These are phyloP conservation scores for Peniophora sp. DNA, from an alignment of 1,284 basidiomycete genomes.

Conservation along the genomic window DNA sequence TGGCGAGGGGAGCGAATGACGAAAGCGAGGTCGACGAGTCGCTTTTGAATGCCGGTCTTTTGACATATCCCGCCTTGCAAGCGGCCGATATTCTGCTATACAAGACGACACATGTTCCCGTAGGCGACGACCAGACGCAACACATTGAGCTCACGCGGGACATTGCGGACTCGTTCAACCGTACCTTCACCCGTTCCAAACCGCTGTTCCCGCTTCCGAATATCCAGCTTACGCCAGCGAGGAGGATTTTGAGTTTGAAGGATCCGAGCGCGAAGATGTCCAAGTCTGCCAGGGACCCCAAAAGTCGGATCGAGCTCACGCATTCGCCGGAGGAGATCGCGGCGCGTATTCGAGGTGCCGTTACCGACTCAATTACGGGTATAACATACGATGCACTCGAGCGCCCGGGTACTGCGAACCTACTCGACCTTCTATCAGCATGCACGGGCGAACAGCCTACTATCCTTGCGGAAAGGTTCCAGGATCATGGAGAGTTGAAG, in stretches of 20 bases:
- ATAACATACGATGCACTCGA: slow-evolving; percentile 72
- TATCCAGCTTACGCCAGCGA: slow-evolving; percentile 67
- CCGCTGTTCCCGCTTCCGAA: slow-evolving; percentile 68
- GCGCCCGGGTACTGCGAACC: slow-evolving; percentile 81
- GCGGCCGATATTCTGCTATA: slow-evolving; percentile 91
- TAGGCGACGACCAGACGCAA: slow-evolving; percentile 93
- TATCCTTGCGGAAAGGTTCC: slow-evolving; percentile 44
- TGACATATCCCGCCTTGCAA: slow-evolving; percentile 91
- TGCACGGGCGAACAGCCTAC: slow-evolving; percentile 47
- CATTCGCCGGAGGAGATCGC: slow-evolving; percentile 60
- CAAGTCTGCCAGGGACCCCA: slow-evolving; percentile 76
- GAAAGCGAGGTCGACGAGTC: slow-evolving; percentile 78
- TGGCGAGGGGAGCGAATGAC: slow-evolving; percentile 64
- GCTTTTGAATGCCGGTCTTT: slow-evolving; percentile 75
- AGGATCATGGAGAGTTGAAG: slow-evolving; percentile 69
- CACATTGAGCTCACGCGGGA: slow-evolving; percentile 87
- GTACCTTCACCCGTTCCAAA: slow-evolving; percentile 36
- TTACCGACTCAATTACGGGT: slow-evolving; percentile 73
- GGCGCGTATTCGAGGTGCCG: slow-evolving; percentile 72
- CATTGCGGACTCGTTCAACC: slow-evolving; percentile 80
- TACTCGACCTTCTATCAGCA: slow-evolving; percentile 72
- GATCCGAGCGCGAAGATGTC: slow-evolving; percentile 93
- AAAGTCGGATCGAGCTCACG: slow-evolving; percentile 85
- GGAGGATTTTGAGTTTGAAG: slow-evolving; percentile 76
- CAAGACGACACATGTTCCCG: slow-evolving; percentile 88